phyloP scores from a whole-genome alignment of 768 basidiomycete species.

The Russula vinacea region DNA sequence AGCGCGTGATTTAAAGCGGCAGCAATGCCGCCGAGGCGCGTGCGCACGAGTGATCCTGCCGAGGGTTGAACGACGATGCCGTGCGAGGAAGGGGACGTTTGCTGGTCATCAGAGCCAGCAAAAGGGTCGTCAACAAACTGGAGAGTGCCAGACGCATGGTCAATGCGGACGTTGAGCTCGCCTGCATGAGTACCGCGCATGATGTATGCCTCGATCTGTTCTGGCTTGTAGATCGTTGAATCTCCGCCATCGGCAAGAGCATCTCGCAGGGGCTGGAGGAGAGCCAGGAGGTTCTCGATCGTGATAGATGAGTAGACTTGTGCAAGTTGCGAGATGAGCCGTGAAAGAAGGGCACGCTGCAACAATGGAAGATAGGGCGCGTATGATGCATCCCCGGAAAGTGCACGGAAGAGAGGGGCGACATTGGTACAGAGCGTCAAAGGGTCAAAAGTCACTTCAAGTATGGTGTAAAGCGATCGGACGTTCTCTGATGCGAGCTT shows the following conservation, averaged over 20 bases:
- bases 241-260: slow-evolving; percentile 46
- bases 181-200: slow-evolving; percentile 89
- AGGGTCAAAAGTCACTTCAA: slow-evolving; percentile 93
- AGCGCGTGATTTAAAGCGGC: slow-evolving; percentile 68
- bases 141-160: slow-evolving; percentile 84
- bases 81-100: slow-evolving; percentile 35
- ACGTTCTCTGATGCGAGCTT: slow-evolving; percentile 71
- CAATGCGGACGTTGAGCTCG: slow-evolving; percentile 80
- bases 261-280: slow-evolving; percentile 72
- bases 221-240: slow-evolving; percentile 53
- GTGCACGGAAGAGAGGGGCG: slow-evolving; percentile 68
- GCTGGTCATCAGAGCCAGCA: slow-evolving; percentile 40
- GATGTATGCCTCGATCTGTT: slow-evolving; percentile 84
- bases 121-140: slow-evolving; percentile 81
- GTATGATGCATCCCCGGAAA: slow-evolving; percentile 57
- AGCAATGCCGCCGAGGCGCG: slow-evolving; percentile 75
- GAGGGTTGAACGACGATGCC: slow-evolving; percentile 63
- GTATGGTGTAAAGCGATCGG: slow-evolving; percentile 77
- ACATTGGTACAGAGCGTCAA: slow-evolving; percentile 76
- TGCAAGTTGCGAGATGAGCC: slow-evolving; percentile 84
- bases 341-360: slow-evolving; percentile 85
- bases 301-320: slow-evolving; percentile 90
- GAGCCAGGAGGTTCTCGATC: slow-evolving; percentile 68
- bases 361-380: slow-evolving; percentile 85
- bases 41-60: slow-evolving; percentile 67